Conservation (phyloP, 768 basidiomycete genomes). For the Agaricus sinodeliciosus region DNA sequence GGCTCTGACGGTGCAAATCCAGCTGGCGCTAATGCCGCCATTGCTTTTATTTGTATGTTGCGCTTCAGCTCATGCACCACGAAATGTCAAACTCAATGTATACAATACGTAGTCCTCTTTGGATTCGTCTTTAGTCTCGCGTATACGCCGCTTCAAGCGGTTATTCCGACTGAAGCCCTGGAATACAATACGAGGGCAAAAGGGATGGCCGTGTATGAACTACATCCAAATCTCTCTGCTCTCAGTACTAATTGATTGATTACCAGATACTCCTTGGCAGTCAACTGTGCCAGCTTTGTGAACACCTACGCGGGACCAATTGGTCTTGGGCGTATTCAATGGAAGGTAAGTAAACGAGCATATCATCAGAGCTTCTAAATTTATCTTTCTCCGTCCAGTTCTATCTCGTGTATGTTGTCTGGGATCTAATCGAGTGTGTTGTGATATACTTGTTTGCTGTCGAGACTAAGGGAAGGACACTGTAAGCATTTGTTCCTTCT, state of each 20-base stretch:
- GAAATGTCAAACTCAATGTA: conserved; percentile 11
- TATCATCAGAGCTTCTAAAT: neutral
- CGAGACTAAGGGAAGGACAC: conserved; percentile 35
- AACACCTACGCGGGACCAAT: conserved; percentile 45
- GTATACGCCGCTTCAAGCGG: conserved; percentile 54
- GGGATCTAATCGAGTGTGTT: conserved; percentile 33
- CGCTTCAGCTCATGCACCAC: neutral
- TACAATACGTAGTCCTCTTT: conserved; percentile 40
- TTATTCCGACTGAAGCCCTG: conserved; percentile 51
- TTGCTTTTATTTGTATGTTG: conserved; percentile 38
- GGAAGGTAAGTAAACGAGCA: conserved; percentile 22
- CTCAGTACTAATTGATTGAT: conserved; percentile 3
- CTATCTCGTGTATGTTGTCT: conserved; percentile 32
- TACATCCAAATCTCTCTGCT: neutral
- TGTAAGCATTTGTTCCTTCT: conserved; percentile 21
- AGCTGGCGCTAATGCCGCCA: conserved; percentile 34
- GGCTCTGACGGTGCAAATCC: conserved; percentile 28
- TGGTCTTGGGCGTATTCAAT: conserved; percentile 26
- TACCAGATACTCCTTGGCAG: conserved; percentile 33
- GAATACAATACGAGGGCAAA: conserved; percentile 54
- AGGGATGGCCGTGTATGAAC: conserved; percentile 48
- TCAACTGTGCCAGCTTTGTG: conserved; percentile 38
- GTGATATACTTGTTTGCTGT: conserved; percentile 34
- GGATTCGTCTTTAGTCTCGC: conserved; percentile 47
- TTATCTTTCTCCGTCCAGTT: conserved; percentile 15